A percentile compares a stretch with the other conserved stretches of the same genome.
phyloP scores from a whole-genome alignment of 1,284 basidiomycete genomes.

The Inonotus obliquus region DNA sequence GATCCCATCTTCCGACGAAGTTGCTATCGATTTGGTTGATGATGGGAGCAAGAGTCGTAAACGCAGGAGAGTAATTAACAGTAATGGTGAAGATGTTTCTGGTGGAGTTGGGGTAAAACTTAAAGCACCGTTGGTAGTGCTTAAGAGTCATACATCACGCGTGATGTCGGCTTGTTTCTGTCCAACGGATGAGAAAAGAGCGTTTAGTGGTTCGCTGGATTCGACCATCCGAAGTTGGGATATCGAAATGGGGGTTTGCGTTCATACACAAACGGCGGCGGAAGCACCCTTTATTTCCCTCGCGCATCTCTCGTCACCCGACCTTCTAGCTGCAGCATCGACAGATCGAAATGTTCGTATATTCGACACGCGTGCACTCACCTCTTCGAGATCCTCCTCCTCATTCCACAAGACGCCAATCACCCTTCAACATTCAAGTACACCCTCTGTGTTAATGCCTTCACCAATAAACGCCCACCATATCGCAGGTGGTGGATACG shows the following conservation, averaged over 20 bases:
- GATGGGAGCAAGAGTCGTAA: slow-evolving; percentile 8
- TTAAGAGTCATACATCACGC: slow-evolving; percentile 71
- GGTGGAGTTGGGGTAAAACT: slow-evolving; percentile 34
- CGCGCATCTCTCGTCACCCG: slow-evolving; percentile 3
- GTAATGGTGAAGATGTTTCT: slow-evolving; percentile 24
- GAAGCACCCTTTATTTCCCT: slow-evolving; percentile 70
- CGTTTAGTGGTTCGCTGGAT: slow-evolving; percentile 71
- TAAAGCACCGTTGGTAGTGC: slow-evolving; percentile 61
- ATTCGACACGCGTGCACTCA: slow-evolving; percentile 52
- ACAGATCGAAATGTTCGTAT: slow-evolving; percentile 65
- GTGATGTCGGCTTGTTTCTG: slow-evolving; percentile 63
- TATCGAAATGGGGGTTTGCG: slow-evolving; percentile 61
- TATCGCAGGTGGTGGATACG: slow-evolving; percentile 78
- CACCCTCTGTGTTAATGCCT: slow-evolving; percentile 66
- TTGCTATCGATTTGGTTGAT: slow-evolving; percentile 29
- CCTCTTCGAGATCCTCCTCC: slow-evolving; percentile 26
- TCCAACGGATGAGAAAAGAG: slow-evolving; percentile 29
- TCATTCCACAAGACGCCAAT: slow-evolving; percentile 41
- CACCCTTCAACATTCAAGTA: slow-evolving; percentile 62
- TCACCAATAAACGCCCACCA: slow-evolving; percentile 56
- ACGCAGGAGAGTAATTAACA: slow-evolving; percentile 13
- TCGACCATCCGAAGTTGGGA: slow-evolving; percentile 75
- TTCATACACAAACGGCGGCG: slow-evolving; percentile 59
- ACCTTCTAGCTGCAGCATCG: slow-evolving; percentile 48
- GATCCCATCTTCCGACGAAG: slow-evolving; percentile 60